These are phyloP conservation scores for Earliella scabrosa DNA, from an alignment of 1,284 basidiomycete species.

Conservation along the genomic window DNA sequence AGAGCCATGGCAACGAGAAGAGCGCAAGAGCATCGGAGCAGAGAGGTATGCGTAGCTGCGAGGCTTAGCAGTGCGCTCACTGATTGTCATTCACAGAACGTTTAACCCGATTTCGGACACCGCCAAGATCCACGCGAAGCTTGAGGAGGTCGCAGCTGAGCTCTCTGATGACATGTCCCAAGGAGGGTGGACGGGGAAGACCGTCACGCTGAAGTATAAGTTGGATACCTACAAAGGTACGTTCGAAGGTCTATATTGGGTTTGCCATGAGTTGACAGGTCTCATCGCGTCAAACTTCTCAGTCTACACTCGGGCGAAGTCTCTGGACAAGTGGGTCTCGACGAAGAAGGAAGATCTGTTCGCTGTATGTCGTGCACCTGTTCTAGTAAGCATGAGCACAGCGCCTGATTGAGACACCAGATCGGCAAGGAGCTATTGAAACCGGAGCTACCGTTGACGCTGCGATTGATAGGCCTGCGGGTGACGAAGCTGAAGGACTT, in stretches of 20 bases:
- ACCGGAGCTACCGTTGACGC: conserved; percentile 75
- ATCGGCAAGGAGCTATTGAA: conserved; percentile 84
- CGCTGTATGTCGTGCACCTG: conserved; percentile 49
- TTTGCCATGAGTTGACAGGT: not conserved
- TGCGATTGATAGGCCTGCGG: conserved; percentile 83
- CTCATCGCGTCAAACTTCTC: not conserved
- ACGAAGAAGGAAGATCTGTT: conserved; percentile 80
- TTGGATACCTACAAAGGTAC: conserved; percentile 78
- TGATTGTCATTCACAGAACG: conserved; percentile 52
- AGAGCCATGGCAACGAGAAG: conserved; percentile 73
- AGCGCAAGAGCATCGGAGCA: conserved; percentile 88
- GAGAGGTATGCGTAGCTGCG: conserved; percentile 70
- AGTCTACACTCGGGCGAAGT: conserved; percentile 86
- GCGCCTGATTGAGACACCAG: conserved; percentile 39
- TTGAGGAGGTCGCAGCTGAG: conserved; percentile 80
- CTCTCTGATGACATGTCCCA: conserved; percentile 78
- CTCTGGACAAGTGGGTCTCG: conserved; percentile 73
- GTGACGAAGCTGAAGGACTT: conserved; percentile 87
- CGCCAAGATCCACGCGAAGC: conserved; percentile 70
- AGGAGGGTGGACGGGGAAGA: conserved; percentile 75
- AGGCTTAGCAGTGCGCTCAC: not conserved
- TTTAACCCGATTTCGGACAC: conserved; percentile 71
- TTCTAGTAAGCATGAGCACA: not conserved
- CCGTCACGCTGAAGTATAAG: conserved; percentile 82
- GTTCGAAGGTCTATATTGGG: conserved; percentile 3